Percentiles rank a stretch among this genome's conserved stretches.
phyloP scores from a whole-genome alignment of 2,329 filamentous ascomycete species.

The Trichoderma harzianum region DNA sequence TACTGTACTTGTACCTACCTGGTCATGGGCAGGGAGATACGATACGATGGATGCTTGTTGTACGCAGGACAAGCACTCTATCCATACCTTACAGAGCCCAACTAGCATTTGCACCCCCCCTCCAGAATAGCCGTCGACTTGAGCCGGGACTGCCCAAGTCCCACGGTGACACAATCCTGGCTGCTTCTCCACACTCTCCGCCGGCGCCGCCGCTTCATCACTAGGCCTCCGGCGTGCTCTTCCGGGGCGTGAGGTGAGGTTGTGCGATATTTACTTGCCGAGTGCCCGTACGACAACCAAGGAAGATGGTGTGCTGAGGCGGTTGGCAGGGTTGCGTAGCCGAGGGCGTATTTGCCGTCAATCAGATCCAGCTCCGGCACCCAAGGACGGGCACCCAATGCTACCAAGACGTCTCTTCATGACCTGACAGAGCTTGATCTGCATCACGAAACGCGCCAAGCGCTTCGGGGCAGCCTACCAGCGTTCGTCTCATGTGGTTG shows the following conservation, averaged over 20 bases:
- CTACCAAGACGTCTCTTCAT: background rate
- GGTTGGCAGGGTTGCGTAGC: background rate
- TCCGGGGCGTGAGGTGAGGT: background rate
- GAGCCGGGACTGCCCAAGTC: constrained; percentile 9
- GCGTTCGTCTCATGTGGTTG: background rate
- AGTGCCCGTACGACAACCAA: background rate
- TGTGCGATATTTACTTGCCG: constrained; percentile 1
- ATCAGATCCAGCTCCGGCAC: background rate
- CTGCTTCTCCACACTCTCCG: constrained; percentile 15
- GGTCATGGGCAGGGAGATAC: background rate
- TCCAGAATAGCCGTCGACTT: constrained; percentile 15
- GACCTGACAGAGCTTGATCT: background rate
- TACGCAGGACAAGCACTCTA: background rate
- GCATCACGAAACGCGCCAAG: constrained; percentile 11
- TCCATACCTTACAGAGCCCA: background rate
- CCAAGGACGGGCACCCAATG: background rate
- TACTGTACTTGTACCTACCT: too few relatives aligned
- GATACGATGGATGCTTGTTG: background rate
- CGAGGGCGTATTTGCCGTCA: constrained; percentile 11
- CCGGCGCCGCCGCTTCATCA: constrained; percentile 8
- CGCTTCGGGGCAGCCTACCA: background rate
- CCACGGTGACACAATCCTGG: constrained; percentile 11
- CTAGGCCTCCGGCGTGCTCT: background rate
- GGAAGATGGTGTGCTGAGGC: background rate
- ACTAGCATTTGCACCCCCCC: background rate